These are phyloP conservation scores for Ophidiomyces ophidiicola DNA, from an alignment of 2,329 filamentous ascomycete genomes.

Conservation along the genomic window DNA sequence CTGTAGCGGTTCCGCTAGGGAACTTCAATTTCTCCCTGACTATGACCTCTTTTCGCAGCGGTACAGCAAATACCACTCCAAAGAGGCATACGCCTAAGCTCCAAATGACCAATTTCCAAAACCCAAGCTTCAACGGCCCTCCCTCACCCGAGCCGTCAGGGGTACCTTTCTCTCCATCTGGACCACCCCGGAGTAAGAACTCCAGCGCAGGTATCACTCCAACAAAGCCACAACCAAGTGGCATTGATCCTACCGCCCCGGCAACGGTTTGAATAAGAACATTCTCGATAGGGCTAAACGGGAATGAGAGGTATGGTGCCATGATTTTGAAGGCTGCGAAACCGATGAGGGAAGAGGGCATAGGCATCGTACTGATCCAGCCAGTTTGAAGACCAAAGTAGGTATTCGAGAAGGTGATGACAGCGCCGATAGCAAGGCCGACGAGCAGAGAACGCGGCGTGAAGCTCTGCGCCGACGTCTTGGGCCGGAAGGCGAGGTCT, in stretches of 20 bases:
- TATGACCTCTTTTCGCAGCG: conserved; percentile 79
- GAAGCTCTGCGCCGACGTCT: conserved; percentile 50
- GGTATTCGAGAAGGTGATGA: conserved; percentile 95
- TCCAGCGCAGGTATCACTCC: conserved; percentile 89
- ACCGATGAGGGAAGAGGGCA: conserved; percentile 87
- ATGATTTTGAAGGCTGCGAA: conserved; percentile 85
- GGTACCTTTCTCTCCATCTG: conserved; percentile 67
- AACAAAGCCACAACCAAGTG: conserved; percentile 86
- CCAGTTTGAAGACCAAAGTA: conserved; percentile 95
- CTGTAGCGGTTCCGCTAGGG: conserved; percentile 88
- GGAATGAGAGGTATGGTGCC: conserved; percentile 57
- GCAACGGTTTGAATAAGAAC: conserved; percentile 94
- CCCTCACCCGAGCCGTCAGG: conserved; percentile 55
- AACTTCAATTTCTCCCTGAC: conserved; percentile 87
- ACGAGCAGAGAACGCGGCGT: conserved; percentile 68
- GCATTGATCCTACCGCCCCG: conserved; percentile 92
- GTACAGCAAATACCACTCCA: conserved; percentile 91
- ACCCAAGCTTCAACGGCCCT: conserved; percentile 59
- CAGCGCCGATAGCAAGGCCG: conserved; percentile 69
- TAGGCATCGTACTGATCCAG: conserved; percentile 81
- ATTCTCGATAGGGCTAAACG: conserved; percentile 91
- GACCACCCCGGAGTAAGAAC: conserved; percentile 63
- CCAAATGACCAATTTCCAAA: conserved; percentile 77
- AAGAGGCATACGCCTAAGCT: conserved; percentile 89
- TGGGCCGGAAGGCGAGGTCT: not conserved